Evolutionary conservation across 139 green algal species (phyloP).

Genomic region (Medakamo hakoo): DNA sequence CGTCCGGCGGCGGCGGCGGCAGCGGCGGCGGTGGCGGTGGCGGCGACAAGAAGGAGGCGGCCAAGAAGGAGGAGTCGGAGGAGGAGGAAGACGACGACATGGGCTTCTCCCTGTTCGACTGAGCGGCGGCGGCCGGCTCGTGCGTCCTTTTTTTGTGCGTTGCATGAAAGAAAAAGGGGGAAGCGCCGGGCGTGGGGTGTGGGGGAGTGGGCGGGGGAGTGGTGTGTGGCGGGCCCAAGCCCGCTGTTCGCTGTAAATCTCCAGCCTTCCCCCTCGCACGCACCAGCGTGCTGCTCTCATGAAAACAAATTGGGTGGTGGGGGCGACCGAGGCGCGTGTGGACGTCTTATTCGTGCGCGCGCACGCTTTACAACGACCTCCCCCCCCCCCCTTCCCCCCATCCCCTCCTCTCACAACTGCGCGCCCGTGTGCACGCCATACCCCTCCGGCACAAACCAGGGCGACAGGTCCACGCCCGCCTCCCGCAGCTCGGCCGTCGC

Average conservation of each 20-base stretch:
- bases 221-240: no score
- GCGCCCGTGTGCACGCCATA: slow-evolving; percentile 17
- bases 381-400: no score
- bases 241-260: no score
- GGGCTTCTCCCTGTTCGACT: slow-evolving; percentile 66
- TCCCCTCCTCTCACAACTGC: slow-evolving; percentile 3
- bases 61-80: slow-evolving; percentile 39
- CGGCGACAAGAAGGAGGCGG: slow-evolving; percentile 33
- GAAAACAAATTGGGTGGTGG: no score
- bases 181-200: no score
- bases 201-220: no score
- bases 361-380: no score
- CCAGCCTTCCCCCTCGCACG: no score
- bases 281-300: no score
- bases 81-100: slow-evolving; percentile 58
- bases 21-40: slow-evolving; percentile 13
- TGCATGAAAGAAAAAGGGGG: not conserved
- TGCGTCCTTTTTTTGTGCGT: not conserved
- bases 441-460: slow-evolving; percentile 37
- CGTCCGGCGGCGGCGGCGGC: slow-evolving; percentile 28
- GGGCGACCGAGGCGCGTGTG: no score
- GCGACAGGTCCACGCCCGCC: slow-evolving; percentile 26
- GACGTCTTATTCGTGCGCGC: no score
- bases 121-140: not conserved
- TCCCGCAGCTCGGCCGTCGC: slow-evolving; percentile 14